Evolutionary conservation across 1,284 basidiomycete genomes (phyloP).

Genomic region (Agaricales sp.): DNA sequence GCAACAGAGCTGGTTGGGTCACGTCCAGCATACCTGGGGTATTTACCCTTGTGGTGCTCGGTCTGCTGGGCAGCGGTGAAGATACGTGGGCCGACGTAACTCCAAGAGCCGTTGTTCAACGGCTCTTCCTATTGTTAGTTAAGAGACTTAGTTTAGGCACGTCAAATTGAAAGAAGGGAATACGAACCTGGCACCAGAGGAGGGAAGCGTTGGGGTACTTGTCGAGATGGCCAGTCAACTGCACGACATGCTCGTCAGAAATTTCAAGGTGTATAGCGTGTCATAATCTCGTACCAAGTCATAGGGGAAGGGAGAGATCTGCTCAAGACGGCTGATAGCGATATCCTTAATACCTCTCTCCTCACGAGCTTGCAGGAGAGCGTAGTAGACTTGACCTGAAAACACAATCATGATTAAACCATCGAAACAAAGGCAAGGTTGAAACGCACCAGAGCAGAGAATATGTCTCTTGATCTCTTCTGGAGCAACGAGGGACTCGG

Average conservation of each 20-base stretch:
- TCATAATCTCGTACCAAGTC: conserved; percentile 71
- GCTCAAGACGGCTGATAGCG: conserved; percentile 91
- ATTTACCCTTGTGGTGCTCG: conserved; percentile 84
- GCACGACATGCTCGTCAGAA: no score
- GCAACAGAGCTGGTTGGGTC: conserved; percentile 85
- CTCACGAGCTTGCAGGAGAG: conserved; percentile 83
- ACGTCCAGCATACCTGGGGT: conserved; percentile 79
- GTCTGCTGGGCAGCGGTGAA: conserved; percentile 78
- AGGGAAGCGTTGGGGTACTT: conserved; percentile 92
- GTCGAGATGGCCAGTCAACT: conserved; percentile 86
- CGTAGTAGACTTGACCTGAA: conserved; percentile 87
- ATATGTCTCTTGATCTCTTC: conserved; percentile 91
- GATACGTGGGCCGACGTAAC: conserved; percentile 84
- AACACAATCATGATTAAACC: conserved; percentile 5
- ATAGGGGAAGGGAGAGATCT: conserved; percentile 94
- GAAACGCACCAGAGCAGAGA: conserved; percentile 60
- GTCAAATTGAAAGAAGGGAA: conserved; percentile 28
- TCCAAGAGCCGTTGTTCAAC: conserved; percentile 90
- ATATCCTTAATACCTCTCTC: conserved; percentile 85
- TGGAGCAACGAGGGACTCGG: conserved; percentile 60
- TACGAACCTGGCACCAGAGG: conserved; percentile 92
- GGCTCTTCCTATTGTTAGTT: conserved; percentile 63
- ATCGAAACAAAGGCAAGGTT: conserved; percentile 1
- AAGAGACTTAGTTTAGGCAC: not conserved
- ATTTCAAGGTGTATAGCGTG: no score